Percentiles rank a stretch among this genome's conserved stretches.
Evolutionary conservation across 2,329 filamentous ascomycete genomes (phyloP).

Genomic region (Alternaria consortialis): DNA sequence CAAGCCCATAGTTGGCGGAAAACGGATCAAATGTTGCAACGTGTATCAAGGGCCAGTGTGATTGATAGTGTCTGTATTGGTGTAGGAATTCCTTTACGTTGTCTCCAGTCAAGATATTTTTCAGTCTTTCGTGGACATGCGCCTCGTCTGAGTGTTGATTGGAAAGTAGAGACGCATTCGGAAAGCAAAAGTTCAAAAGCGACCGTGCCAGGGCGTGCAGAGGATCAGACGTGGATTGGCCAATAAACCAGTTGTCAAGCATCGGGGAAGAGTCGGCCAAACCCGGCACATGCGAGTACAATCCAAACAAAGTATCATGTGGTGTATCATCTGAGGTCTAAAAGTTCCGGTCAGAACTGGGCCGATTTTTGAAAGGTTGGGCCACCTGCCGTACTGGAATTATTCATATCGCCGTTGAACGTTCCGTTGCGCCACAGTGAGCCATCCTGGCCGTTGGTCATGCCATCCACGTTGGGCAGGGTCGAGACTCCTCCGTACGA

Average conservation of each 20-base stretch:
- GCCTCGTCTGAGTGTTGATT: conserved; percentile 38
- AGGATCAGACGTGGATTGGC: conserved; percentile 50
- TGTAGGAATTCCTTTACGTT: conserved; percentile 76
- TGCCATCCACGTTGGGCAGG: conserved; percentile 47
- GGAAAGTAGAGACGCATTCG: conserved; percentile 48
- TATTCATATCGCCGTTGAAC: conserved; percentile 54
- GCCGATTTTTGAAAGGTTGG: conserved; percentile 56
- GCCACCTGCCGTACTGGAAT: conserved; percentile 57
- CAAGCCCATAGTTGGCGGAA: conserved; percentile 71
- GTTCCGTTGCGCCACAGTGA: conserved; percentile 55
- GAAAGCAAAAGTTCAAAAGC: conserved; percentile 62
- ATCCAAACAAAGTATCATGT: conserved; percentile 60
- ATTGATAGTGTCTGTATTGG: conserved; percentile 75
- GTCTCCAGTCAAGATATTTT: conserved; percentile 68
- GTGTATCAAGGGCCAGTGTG: conserved; percentile 77
- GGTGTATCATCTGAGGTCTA: conserved; percentile 55
- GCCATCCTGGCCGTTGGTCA: conserved; percentile 49
- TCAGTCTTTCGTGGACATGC: conserved; percentile 64
- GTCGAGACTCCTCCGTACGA: conserved; percentile 47
- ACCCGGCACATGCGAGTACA: conserved; percentile 57
- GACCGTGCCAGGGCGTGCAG: conserved; percentile 57
- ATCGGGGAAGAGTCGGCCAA: conserved; percentile 52
- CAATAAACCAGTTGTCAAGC: conserved; percentile 55
- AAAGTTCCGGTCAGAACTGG: conserved; percentile 54
- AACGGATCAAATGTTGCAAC: conserved; percentile 74